Conservation (phyloP, 495 filamentous ascomycete species). For the Viridothelium virens region DNA sequence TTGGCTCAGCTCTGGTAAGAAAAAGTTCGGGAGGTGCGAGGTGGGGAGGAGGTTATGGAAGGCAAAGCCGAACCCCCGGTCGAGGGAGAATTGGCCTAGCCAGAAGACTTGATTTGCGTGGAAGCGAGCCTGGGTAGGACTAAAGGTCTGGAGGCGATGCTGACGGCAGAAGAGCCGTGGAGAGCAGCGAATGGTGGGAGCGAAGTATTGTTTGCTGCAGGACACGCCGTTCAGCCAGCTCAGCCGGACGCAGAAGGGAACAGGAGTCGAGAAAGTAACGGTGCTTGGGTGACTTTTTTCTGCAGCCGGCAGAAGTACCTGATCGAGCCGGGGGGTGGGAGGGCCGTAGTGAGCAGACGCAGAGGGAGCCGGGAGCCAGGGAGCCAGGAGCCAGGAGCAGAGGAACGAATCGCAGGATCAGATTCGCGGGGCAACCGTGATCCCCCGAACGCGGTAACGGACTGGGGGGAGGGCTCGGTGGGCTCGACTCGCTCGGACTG, state of each 20-base stretch:
- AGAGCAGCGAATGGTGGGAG: constrained; percentile 3
- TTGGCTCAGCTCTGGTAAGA: background rate
- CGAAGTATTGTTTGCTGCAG: constrained; percentile 7
- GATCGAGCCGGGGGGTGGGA: background rate
- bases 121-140: constrained; percentile 11
- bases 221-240: constrained; percentile 12
- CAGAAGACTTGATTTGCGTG: background rate
- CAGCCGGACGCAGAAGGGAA: constrained; percentile 8
- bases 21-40: background rate
- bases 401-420: background rate
- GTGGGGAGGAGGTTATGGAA: background rate
- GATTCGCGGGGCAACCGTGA: constrained; percentile 12
- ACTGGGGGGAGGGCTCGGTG: background rate
- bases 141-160: background rate
- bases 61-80: background rate
- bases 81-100: background rate
- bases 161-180: background rate
- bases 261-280: constrained; percentile 6
- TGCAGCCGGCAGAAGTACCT: constrained; percentile 1
- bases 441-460: constrained; percentile 3
- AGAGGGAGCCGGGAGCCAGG: background rate
- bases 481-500: background rate
- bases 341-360: background rate
- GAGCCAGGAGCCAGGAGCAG: background rate
- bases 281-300: background rate